These are phyloP conservation scores for Iodosphaeria phyllophila DNA, from an alignment of 2,329 filamentous ascomycete genomes.

Conservation along the genomic window DNA sequence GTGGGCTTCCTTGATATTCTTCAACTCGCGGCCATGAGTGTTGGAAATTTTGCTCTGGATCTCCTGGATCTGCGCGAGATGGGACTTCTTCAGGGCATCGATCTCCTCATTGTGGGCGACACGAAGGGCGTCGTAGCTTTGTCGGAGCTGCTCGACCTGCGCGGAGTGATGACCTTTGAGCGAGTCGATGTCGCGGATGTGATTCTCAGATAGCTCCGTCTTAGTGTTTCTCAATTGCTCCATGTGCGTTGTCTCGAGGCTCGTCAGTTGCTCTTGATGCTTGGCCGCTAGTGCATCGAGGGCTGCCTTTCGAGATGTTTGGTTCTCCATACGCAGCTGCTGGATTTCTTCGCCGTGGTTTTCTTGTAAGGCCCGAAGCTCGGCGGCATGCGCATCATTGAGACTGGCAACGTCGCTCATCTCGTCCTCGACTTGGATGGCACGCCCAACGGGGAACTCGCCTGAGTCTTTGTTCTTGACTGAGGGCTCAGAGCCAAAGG, in stretches of 20 bases:
- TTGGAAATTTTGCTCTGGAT: constrained; percentile 1
- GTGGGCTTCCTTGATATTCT: constrained; percentile 4
- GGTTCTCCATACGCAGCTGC: too few species aligned
- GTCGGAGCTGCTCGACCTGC: constrained; percentile 2
- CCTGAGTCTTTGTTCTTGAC: constrained; percentile 5
- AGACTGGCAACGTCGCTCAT: too few species aligned
- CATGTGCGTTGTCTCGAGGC: constrained; percentile 8
- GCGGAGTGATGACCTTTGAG: constrained; percentile 3
- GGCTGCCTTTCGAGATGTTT: too few species aligned
- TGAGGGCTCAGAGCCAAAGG: too few species aligned
- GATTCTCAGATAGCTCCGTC: constrained; percentile 3
- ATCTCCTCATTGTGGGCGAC: constrained; percentile 5
- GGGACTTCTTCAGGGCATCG: constrained; percentile 3
- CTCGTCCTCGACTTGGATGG: constrained; percentile 8
- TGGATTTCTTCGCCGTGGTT: constrained; percentile 4
- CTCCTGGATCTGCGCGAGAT: constrained; percentile 3
- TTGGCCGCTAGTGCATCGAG: too few species aligned
- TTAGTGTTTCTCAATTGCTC: constrained; percentile 7
- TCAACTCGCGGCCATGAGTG: constrained; percentile 3
- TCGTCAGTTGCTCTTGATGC: too few species aligned
- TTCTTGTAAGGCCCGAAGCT: constrained; percentile 5
- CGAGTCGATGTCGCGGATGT: constrained; percentile 4
- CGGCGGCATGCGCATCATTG: constrained; percentile 4
- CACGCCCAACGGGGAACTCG: constrained; percentile 7
- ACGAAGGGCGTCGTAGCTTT: constrained; percentile 3